Evolutionary conservation across 805 yeast species (phyloP).

Genomic region (Ogataea saltuana): DNA sequence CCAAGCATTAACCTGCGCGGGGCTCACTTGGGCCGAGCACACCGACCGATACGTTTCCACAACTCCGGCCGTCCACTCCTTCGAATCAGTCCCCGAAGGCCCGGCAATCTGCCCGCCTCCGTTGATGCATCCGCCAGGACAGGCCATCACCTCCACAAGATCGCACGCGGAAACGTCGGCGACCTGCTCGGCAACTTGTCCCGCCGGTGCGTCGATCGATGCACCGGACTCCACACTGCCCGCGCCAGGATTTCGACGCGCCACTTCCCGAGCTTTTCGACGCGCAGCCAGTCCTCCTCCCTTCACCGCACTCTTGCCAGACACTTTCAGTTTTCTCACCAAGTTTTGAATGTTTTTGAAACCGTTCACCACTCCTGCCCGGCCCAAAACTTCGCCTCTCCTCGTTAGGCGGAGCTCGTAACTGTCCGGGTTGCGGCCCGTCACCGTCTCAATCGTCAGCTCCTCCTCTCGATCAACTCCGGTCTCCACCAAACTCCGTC

Average conservation of each 20-base stretch:
- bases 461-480: conserved; percentile 17
- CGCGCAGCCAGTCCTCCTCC: conserved; percentile 42
- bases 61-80: conserved; percentile 48
- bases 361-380: conserved; percentile 78
- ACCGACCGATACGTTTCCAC: conserved; percentile 38
- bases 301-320: background rate
- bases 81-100: conserved; percentile 37
- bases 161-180: conserved; percentile 72
- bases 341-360: conserved; percentile 92
- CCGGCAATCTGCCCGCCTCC: conserved; percentile 89
- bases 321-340: conserved; percentile 69
- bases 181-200: conserved; percentile 18
- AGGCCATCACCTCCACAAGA: conserved; percentile 94
- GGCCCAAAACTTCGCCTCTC: conserved; percentile 43
- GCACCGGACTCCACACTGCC: too few relatives aligned
- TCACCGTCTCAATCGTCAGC: conserved; percentile 40
- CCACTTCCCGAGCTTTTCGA: conserved; percentile 42
- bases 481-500: conserved; percentile 26
- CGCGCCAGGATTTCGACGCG: too few relatives aligned
- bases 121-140: conserved; percentile 96
- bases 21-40: conserved; percentile 17
- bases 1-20: conserved; percentile 33
- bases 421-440: conserved; percentile 77
- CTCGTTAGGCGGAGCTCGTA: conserved; percentile 62
- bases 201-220: conserved; percentile 7